Evolutionary conservation across 192 early-diverging fungal species (phyloP).

Genomic region (Coemansia sp.): DNA sequence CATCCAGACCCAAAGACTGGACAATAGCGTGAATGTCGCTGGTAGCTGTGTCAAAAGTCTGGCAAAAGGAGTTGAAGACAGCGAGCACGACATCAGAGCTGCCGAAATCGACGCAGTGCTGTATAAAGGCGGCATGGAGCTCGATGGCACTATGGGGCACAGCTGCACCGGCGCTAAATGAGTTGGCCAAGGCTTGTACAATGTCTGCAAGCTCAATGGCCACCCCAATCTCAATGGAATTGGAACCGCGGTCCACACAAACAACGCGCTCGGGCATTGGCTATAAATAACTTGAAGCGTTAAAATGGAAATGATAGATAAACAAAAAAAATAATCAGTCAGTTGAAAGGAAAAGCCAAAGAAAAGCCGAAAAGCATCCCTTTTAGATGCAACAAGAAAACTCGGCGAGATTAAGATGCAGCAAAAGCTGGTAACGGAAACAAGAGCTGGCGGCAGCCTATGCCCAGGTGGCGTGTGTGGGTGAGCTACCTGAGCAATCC

Average conservation of each 20-base stretch:
- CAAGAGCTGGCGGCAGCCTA: not conserved
- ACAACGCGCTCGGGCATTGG: not conserved
- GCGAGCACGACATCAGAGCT: not conserved
- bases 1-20: slow-evolving; percentile 6
- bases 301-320: not conserved
- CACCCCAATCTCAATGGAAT: not conserved
- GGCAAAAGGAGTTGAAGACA: slow-evolving; percentile 6
- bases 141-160: slow-evolving; percentile 5
- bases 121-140: slow-evolving; percentile 10
- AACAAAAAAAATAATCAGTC: not conserved
- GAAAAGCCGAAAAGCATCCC: not conserved
- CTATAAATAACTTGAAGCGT: not conserved
- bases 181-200: not conserved
- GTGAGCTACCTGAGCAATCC: not conserved
- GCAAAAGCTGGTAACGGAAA: not conserved
- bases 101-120: slow-evolving; percentile 8
- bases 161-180: not conserved
- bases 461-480: not conserved
- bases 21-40: slow-evolving; percentile 18
- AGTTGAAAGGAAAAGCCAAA: not conserved
- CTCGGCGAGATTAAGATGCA: not conserved
- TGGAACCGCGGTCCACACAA: not conserved
- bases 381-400: not conserved
- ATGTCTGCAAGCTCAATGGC: not conserved
- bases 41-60: not conserved